Evolutionary conservation across 495 filamentous ascomycete species (phyloP).

Genomic region (Penicillium daleae): DNA sequence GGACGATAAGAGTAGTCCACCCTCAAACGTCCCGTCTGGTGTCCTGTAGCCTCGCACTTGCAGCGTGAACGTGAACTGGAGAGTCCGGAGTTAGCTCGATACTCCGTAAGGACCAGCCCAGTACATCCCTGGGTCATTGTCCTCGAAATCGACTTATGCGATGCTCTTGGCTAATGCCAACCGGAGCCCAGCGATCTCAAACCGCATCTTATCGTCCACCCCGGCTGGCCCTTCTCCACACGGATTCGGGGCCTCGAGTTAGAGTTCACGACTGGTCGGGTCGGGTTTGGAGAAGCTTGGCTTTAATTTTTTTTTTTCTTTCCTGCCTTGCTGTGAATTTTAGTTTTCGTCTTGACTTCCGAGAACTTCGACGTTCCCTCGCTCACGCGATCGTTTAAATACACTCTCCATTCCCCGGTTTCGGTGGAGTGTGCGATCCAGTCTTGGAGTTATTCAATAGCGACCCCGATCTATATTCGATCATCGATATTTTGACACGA

Average conservation of each 20-base stretch:
- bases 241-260: background rate
- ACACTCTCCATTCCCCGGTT: background rate
- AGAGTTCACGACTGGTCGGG: conserved; percentile 4
- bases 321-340: background rate
- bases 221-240: conserved; percentile 14
- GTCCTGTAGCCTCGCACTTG: too few species aligned
- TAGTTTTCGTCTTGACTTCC: background rate
- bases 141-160: conserved; percentile 25
- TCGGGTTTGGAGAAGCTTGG: background rate
- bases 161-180: conserved; percentile 30
- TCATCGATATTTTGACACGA: conserved; percentile 16
- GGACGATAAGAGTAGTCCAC: conserved; percentile 11
- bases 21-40: background rate
- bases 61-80: background rate
- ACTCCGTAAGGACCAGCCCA: background rate
- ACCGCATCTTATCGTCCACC: conserved; percentile 13
- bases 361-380: background rate
- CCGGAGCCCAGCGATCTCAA: background rate
- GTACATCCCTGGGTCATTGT: background rate
- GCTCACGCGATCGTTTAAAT: background rate
- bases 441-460: background rate
- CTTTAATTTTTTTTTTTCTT: background rate
- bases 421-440: background rate
- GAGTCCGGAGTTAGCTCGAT: background rate
- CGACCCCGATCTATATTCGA: background rate